Percentiles rank a stretch among this genome's conserved stretches.
Conservation (phyloP, 2,329 filamentous ascomycete genomes). For the Venturia pyrina region DNA sequence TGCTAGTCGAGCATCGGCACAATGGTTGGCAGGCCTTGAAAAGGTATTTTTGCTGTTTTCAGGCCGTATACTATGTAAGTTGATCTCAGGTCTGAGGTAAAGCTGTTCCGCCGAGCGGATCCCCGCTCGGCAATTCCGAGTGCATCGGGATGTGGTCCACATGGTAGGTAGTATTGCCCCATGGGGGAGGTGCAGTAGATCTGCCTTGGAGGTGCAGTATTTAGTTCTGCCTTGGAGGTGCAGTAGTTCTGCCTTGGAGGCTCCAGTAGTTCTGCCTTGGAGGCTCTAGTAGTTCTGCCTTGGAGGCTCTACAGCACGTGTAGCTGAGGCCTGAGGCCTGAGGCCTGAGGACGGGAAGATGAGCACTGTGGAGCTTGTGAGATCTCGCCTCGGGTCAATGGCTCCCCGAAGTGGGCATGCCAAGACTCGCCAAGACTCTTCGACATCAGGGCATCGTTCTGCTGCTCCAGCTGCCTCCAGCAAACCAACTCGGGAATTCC, state of each 20-base stretch:
- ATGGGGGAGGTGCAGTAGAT: not conserved
- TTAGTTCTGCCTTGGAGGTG: too few relatives aligned
- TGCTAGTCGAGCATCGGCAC: not conserved
- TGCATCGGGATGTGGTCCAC: not conserved
- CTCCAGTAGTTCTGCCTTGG: too few relatives aligned
- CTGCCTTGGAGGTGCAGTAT: too few relatives aligned
- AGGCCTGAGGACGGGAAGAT: too few relatives aligned
- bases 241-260: too few relatives aligned
- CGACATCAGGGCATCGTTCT: not conserved
- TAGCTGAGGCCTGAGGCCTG: too few relatives aligned
- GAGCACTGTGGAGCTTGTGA: too few relatives aligned
- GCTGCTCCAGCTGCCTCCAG: not conserved
- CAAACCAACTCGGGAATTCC: not conserved
- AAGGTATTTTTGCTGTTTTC: too few relatives aligned
- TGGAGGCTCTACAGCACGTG: not conserved
- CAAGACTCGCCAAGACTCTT: not conserved
- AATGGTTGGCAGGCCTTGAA: not conserved
- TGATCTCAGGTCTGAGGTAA: not conserved
- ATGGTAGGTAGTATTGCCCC: not conserved
- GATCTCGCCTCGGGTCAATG: not conserved
- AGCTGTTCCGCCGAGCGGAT: not conserved
- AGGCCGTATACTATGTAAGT: too few relatives aligned
- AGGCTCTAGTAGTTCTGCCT: not conserved
- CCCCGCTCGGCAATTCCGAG: not conserved
- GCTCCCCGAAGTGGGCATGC: not conserved